Percentiles rank a stretch among this genome's conserved stretches.
These are phyloP conservation scores for Cotoneaster glaucophyllus DNA, from an alignment of 306 rosid species.

Conservation along the genomic window DNA sequence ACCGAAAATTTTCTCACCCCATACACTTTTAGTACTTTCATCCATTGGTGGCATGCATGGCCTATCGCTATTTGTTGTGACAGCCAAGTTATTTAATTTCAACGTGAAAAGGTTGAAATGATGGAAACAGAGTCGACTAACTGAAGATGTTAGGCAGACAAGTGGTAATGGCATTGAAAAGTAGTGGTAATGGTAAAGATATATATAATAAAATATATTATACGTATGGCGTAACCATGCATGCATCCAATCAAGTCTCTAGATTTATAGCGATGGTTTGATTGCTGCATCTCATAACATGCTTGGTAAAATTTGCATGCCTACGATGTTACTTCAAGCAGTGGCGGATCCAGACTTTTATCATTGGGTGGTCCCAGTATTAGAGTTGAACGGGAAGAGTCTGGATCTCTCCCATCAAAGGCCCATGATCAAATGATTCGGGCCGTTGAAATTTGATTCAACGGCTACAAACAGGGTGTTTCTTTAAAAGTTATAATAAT, in stretches of 20 bases:
- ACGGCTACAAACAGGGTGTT: too few species aligned
- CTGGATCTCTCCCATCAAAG: too few species aligned
- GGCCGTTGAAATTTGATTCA: too few species aligned
- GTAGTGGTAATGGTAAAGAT: not conserved
- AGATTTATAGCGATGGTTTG: not conserved
- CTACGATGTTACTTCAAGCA: not conserved
- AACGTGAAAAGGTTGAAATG: not conserved
- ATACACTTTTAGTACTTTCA: too few species aligned
- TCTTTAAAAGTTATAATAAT: too few species aligned
- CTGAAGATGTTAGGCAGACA: not conserved
- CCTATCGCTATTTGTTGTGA: not conserved
- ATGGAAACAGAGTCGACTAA: not conserved
- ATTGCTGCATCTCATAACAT: constrained; percentile 1
- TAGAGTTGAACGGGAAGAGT: too few species aligned
- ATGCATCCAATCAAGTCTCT: not conserved
- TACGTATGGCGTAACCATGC: not conserved
- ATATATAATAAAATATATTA: too few species aligned
- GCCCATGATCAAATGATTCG: too few species aligned
- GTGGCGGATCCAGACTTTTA: too few species aligned
- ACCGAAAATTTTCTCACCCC: too few species aligned
- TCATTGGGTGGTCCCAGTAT: too few species aligned
- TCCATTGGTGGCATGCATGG: not conserved
- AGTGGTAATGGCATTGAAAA: constrained; percentile 6
- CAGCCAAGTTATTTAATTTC: not conserved
- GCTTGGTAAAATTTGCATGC: too few species aligned